phyloP scores from a whole-genome alignment of 352 stramenopile genomes.

The Globisporangium megalacanthum region DNA sequence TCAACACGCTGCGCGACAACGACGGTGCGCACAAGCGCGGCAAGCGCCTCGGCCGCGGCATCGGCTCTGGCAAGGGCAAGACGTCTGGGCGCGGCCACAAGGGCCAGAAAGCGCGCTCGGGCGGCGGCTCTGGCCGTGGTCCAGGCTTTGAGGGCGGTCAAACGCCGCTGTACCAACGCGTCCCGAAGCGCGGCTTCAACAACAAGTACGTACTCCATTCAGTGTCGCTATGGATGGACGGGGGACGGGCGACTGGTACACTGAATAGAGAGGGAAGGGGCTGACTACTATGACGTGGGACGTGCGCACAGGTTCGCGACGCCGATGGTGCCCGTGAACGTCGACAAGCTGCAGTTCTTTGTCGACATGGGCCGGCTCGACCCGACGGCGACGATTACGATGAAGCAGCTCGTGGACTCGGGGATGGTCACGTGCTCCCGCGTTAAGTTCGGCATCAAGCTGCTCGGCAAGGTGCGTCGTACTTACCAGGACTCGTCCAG shows the following conservation, averaged over 20 bases:
- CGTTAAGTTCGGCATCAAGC: constrained; percentile 95
- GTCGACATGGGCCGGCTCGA: constrained; percentile 96
- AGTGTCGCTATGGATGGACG: constrained; percentile 19
- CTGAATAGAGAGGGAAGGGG: neutral
- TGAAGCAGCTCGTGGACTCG: constrained; percentile 90
- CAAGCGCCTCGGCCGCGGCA: constrained; percentile 90
- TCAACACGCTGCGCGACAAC: constrained; percentile 87
- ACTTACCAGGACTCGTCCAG: constrained; percentile 10
- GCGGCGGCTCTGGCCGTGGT: constrained; percentile 73
- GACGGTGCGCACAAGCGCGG: constrained; percentile 82
- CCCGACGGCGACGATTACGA: constrained; percentile 88
- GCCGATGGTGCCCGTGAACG: constrained; percentile 91
- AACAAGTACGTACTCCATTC: constrained; percentile 41
- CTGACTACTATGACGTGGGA: neutral
- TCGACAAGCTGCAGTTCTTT: constrained; percentile 94
- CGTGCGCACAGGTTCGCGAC: constrained; percentile 49
- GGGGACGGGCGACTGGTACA: neutral
- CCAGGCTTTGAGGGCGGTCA: constrained; percentile 97
- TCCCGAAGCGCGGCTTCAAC: constrained; percentile 99
- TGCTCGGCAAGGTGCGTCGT: constrained; percentile 66
- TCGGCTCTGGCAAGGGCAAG: constrained; percentile 92
- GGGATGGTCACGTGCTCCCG: constrained; percentile 85
- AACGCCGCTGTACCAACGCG: constrained; percentile 94
- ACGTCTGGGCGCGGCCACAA: constrained; percentile 97
- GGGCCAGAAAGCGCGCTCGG: constrained; percentile 93